Evolutionary conservation across 1,139 yeast species (phyloP).

Genomic region (Yamadazyma pseudoaaseri): DNA sequence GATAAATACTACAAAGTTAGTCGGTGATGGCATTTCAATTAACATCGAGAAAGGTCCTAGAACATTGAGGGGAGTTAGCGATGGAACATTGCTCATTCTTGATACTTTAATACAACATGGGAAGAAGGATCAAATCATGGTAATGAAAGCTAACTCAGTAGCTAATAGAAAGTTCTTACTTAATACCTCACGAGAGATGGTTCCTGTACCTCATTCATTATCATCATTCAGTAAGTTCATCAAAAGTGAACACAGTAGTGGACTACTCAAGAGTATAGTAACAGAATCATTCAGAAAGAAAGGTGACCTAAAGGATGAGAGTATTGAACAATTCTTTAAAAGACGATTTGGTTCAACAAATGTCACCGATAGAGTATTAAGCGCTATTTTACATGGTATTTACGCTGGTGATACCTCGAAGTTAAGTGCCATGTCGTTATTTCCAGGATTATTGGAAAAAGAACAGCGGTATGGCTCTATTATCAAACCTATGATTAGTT

Average conservation of each 20-base stretch:
- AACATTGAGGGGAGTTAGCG: conserved; percentile 67
- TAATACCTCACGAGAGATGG: conserved; percentile 33
- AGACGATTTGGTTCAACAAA: conserved; percentile 64
- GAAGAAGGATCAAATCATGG: conserved; percentile 41
- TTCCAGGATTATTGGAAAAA: conserved; percentile 50
- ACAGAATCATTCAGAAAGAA: conserved; percentile 42
- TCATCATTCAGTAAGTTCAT: conserved; percentile 40
- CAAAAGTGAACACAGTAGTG: conserved; percentile 35
- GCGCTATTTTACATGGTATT: conserved; percentile 86
- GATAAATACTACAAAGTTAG: conserved; percentile 50
- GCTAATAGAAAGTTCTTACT: conserved; percentile 66
- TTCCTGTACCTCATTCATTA: conserved; percentile 55
- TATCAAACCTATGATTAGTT: conserved; percentile 30
- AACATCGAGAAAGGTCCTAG: conserved; percentile 73
- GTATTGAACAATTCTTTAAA: conserved; percentile 62
- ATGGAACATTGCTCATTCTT: conserved; percentile 59
- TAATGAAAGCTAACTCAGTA: conserved; percentile 44
- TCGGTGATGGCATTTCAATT: conserved; percentile 17
- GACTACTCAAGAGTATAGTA: conserved; percentile 31
- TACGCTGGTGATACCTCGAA: conserved; percentile 81
- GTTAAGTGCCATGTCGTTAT: conserved; percentile 62
- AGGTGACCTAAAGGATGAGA: conserved; percentile 52
- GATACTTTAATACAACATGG: conserved; percentile 55
- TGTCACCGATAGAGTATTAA: conserved; percentile 62
- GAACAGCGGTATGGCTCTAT: conserved; percentile 67